Evolutionary conservation across 495 filamentous ascomycete genomes (phyloP), one percentile per base, ranked within the genome.

Genomic region (Clavariopsis aquatica): DNA sequence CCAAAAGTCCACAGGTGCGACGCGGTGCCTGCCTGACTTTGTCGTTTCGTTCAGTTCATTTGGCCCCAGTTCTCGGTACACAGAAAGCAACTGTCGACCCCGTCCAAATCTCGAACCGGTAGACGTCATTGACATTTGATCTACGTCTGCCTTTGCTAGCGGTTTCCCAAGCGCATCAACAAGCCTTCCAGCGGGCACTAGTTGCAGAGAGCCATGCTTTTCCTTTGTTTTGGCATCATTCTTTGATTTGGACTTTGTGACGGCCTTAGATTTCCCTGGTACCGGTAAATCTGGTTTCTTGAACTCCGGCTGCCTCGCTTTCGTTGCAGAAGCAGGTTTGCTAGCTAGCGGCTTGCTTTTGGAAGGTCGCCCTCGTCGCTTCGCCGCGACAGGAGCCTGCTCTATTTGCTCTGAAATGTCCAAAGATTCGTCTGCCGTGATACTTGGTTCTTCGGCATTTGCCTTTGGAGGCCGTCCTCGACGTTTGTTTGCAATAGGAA

Each of bases 1-100:
- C 94, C 94, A 98, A 72, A 80, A 93, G 38, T 87, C 84, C n/a
- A 97, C 74, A 7, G 94, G 94, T 63, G 88, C 84, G 58, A 92
- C 82, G 15, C 80, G 81, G 4, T 79, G 76, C 49, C 87, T 77
- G 22, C 83, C 85, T 24, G 79, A 85, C 49, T 85, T 82, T 23
- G 84, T 85, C 23, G 74, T 80, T 41, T 65, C 70, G 71, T 77
- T 71, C 53, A 75, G 78, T 28, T 74, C 71, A 45, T 81, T 79
- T 23, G 84, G 89, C 0, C 81, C 84, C 69, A 91, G 87, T 53
- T 85, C 84, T 49, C 90, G 89, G 55, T 88, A 78, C 57, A 91
- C 87, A 57, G 89, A 83, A 2, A 93, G 79, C 53, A 86, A 87
- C 58, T 85, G 84, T 41, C 64, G 58, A 78, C 78, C 63, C 77